These are phyloP conservation scores for Planoprotostelium fungivorum DNA, from an alignment of 78 protist species.

Conservation along the genomic window DNA sequence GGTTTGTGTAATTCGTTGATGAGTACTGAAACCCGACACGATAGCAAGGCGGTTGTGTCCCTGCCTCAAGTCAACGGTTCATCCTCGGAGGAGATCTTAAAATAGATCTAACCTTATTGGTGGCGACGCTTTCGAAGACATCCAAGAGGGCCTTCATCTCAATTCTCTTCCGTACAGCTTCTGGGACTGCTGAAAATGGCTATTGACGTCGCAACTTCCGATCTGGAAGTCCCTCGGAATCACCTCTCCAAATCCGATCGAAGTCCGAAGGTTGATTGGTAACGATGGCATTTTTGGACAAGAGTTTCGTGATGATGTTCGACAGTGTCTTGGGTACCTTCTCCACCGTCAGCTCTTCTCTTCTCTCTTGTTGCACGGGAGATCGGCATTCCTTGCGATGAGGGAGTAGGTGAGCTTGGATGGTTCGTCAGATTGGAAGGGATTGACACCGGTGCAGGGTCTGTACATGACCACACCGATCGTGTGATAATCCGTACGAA, in stretches of 20 bases:
- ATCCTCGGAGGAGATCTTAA: not conserved
- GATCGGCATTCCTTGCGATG: not conserved
- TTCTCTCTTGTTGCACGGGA: not conserved
- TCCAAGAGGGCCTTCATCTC: not conserved
- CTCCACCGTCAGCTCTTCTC: not conserved
- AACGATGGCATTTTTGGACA: not conserved
- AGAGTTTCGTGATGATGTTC: not conserved
- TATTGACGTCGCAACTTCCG: not conserved
- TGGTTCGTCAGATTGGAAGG: not conserved
- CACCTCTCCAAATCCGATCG: not conserved
- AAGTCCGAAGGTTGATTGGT: not conserved
- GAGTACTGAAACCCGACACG: slow-evolving; percentile 25
- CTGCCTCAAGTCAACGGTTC: not conserved
- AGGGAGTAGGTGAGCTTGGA: not conserved
- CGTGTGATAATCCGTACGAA: not conserved
- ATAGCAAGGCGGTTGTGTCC: slow-evolving; percentile 29
- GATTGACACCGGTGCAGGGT: not conserved
- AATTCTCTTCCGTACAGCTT: not conserved
- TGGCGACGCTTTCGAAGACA: not conserved
- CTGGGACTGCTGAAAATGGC: not conserved
- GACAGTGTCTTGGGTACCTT: not conserved
- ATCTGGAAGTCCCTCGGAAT: not conserved
- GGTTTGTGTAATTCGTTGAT: slow-evolving; percentile 20
- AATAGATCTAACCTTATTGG: not conserved
- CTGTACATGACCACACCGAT: not conserved